Conservation (phyloP, 2,329 filamentous ascomycete genomes). For the Paracoccidioides lutzii region DNA sequence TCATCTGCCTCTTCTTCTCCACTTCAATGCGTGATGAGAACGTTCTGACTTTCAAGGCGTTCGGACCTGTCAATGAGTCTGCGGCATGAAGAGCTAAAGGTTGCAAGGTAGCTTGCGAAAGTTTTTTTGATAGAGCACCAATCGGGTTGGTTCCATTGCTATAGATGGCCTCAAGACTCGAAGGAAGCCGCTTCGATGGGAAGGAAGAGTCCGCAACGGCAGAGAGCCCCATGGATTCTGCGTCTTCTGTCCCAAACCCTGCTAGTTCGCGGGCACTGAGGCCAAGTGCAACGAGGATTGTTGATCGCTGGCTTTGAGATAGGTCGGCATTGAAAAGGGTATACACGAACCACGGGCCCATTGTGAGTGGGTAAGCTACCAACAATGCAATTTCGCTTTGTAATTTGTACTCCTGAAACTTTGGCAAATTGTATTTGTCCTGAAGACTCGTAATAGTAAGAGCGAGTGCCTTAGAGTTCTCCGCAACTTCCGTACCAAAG, state of each 20-base stretch:
- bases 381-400: conserved; percentile 74
- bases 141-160: conserved; percentile 41
- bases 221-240: conserved; percentile 24
- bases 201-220: conserved; percentile 42
- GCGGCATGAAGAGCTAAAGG: conserved; percentile 73
- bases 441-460: conserved; percentile 64
- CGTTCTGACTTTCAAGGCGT: conserved; percentile 74
- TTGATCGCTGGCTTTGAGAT: conserved; percentile 69
- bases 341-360: conserved; percentile 73
- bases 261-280: conserved; percentile 73
- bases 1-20: conserved; percentile 40
- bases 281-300: conserved; percentile 69
- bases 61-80: conserved; percentile 64
- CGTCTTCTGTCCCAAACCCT: conserved; percentile 51
- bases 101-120: conserved; percentile 62
- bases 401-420: conserved; percentile 62
- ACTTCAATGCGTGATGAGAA: conserved; percentile 68
- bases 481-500: conserved; percentile 76
- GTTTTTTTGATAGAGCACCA: conserved; percentile 51
- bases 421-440: conserved; percentile 69
- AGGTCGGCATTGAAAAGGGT: conserved; percentile 89
- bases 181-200: conserved; percentile 67
- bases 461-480: conserved; percentile 72
- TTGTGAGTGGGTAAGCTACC: conserved; percentile 58
- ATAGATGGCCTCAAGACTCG: conserved; percentile 61